Conservation (phyloP, 805 yeast genomes). For the Lachancea waltii region DNA sequence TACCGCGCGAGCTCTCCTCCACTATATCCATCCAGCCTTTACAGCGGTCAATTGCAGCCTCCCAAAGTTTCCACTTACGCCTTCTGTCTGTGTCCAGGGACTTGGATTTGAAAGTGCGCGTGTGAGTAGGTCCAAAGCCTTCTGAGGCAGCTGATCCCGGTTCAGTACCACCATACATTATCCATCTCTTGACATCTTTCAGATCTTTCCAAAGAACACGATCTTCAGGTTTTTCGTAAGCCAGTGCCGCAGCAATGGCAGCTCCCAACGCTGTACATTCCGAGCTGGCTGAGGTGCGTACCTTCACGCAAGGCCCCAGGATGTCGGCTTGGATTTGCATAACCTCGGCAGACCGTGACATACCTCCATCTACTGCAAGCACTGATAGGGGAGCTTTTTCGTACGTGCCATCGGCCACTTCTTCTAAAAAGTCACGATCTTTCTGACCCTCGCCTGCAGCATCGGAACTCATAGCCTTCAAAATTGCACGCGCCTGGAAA, state of each 20-base stretch:
- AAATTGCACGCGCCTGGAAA: constrained; percentile 85
- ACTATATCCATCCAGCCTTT: constrained; percentile 58
- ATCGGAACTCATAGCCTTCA: constrained; percentile 84
- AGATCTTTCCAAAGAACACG: constrained; percentile 67
- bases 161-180: constrained; percentile 87
- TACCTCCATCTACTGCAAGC: constrained; percentile 88
- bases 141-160: constrained; percentile 12
- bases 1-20: constrained; percentile 1
- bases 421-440: constrained; percentile 47
- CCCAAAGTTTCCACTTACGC: constrained; percentile 73
- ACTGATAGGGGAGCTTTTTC: constrained; percentile 46
- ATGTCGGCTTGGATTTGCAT: constrained; percentile 93
- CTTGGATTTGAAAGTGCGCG: constrained; percentile 34
- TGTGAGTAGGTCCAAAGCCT: constrained; percentile 19
- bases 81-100: constrained; percentile 54
- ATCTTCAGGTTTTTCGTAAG: constrained; percentile 40
- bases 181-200: constrained; percentile 79
- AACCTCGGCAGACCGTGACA: constrained; percentile 84
- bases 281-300: constrained; percentile 70
- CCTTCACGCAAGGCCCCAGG: constrained; percentile 78
- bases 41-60: constrained; percentile 74
- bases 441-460: constrained; percentile 51
- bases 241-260: constrained; percentile 90
- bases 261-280: constrained; percentile 97
- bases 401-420: constrained; percentile 33